Evolutionary conservation across 2,329 filamentous ascomycete species (phyloP).

Genomic region (Alternaria triticina): DNA sequence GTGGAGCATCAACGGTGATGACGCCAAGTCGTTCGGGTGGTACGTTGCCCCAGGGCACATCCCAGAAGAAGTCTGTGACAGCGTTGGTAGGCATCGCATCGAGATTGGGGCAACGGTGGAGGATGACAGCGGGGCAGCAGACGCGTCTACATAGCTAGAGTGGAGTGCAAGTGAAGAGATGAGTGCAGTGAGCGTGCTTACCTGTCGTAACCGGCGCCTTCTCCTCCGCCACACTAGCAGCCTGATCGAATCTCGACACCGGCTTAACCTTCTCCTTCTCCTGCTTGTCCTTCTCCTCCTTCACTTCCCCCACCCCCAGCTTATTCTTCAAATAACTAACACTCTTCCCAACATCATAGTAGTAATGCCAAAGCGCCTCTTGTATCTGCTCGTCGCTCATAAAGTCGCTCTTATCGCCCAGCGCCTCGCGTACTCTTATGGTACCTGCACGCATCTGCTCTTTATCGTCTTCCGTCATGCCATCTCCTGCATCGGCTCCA

Average conservation of each 20-base stretch:
- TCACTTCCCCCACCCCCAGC: constrained; percentile 25
- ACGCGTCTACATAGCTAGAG: constrained; percentile 18
- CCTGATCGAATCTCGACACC: constrained; percentile 53
- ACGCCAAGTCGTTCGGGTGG: constrained; percentile 68
- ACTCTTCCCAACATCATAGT: constrained; percentile 88
- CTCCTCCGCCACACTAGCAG: constrained; percentile 46
- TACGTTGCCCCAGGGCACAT: constrained; percentile 83
- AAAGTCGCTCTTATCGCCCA: constrained; percentile 65
- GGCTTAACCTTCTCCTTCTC: not conserved
- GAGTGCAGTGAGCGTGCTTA: constrained; percentile 48
- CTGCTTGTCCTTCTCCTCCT: too few species aligned
- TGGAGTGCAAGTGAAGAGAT: constrained; percentile 14
- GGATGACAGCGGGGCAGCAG: constrained; percentile 12
- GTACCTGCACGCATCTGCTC: constrained; percentile 70
- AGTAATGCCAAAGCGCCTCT: constrained; percentile 94
- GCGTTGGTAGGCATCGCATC: constrained; percentile 29
- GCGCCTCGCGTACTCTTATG: constrained; percentile 66
- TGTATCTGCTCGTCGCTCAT: constrained; percentile 77
- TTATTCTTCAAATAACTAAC: constrained; percentile 78
- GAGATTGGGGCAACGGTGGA: constrained; percentile 42
- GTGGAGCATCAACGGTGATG: constrained; percentile 66
- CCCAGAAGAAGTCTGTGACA: constrained; percentile 71
- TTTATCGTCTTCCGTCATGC: constrained; percentile 41
- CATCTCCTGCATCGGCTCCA: constrained; percentile 28
- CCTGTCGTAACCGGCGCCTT: constrained; percentile 52